A percentile compares a stretch with the other conserved stretches of the same genome.
phyloP scores from a whole-genome alignment of 2,329 filamentous ascomycete species.

The Tolypocladium capitatum region DNA sequence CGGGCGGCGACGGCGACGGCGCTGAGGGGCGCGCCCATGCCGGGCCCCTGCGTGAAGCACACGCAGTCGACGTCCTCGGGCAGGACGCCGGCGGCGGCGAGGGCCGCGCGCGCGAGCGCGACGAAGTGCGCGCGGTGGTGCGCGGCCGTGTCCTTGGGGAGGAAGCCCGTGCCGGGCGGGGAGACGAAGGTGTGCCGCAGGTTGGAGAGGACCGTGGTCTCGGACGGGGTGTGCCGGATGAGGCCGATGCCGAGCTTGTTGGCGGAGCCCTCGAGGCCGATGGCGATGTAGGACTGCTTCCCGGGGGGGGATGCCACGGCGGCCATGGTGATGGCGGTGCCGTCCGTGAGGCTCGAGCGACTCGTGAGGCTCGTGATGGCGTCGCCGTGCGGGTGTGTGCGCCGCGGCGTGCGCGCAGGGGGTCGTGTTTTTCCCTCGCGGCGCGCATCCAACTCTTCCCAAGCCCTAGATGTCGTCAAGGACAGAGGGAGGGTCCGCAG shows the following conservation, averaged over 20 bases:
- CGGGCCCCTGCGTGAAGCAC: constrained; percentile 89
- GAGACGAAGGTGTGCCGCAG: constrained; percentile 87
- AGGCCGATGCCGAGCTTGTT: constrained; percentile 96
- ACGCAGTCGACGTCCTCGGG: constrained; percentile 70
- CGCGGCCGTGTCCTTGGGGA: constrained; percentile 88
- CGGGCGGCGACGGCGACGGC: constrained; percentile 77
- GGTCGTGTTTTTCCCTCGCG: not conserved
- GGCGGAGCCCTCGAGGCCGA: constrained; percentile 75
- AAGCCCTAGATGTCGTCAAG: not conserved
- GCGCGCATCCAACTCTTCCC: not conserved
- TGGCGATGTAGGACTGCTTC: constrained; percentile 34
- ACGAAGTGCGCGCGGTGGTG: constrained; percentile 86
- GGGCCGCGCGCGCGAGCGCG: constrained; percentile 62
- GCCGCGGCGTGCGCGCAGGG: not conserved
- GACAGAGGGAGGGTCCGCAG: not conserved
- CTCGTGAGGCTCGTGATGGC: not conserved
- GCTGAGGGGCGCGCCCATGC: constrained; percentile 89
- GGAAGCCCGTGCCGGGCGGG: constrained; percentile 84
- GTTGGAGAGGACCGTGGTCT: constrained; percentile 68
- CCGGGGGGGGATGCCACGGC: constrained; percentile 11
- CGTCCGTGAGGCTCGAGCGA: too few relatives aligned
- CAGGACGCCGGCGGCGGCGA: constrained; percentile 51
- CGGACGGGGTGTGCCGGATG: constrained; percentile 57
- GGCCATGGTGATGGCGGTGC: constrained; percentile 5
- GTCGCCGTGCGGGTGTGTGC: not conserved